Evolutionary conservation across 2,329 filamentous ascomycete species (phyloP).

Genomic region (Lasiodiplodia gonubiensis): DNA sequence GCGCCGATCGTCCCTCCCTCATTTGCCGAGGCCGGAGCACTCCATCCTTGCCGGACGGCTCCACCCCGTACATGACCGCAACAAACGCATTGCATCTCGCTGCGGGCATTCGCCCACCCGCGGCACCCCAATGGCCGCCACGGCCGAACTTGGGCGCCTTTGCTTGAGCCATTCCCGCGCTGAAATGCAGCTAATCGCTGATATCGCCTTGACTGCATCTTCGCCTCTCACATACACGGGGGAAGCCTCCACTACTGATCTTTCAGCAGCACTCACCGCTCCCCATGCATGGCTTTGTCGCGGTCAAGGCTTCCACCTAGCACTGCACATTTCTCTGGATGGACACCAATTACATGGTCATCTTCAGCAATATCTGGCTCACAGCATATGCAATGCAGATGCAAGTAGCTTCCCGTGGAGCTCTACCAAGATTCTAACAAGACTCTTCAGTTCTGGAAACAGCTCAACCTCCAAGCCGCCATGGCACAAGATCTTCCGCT

Average conservation of each 20-base stretch:
- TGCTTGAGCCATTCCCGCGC: constrained; percentile 37
- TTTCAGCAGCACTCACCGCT: constrained; percentile 36
- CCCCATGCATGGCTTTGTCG: constrained; percentile 46
- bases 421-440: constrained; percentile 13
- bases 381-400: constrained; percentile 37
- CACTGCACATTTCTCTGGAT: constrained; percentile 36
- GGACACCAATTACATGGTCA: constrained; percentile 35
- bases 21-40: neutral
- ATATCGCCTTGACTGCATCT: constrained; percentile 1
- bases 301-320: constrained; percentile 40
- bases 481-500: constrained; percentile 28
- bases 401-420: constrained; percentile 16
- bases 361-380: constrained; percentile 34
- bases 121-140: constrained; percentile 35
- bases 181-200: constrained; percentile 37
- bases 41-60: neutral
- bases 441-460: constrained; percentile 42
- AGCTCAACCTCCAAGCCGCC: constrained; percentile 39
- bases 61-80: neutral
- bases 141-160: constrained; percentile 43
- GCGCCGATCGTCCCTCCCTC: constrained; percentile 1
- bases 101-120: neutral
- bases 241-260: constrained; percentile 17
- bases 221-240: neutral
- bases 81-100: neutral